These are phyloP conservation scores for Globisporangium viniferum DNA, from an alignment of 352 stramenopile species.

Conservation along the genomic window DNA sequence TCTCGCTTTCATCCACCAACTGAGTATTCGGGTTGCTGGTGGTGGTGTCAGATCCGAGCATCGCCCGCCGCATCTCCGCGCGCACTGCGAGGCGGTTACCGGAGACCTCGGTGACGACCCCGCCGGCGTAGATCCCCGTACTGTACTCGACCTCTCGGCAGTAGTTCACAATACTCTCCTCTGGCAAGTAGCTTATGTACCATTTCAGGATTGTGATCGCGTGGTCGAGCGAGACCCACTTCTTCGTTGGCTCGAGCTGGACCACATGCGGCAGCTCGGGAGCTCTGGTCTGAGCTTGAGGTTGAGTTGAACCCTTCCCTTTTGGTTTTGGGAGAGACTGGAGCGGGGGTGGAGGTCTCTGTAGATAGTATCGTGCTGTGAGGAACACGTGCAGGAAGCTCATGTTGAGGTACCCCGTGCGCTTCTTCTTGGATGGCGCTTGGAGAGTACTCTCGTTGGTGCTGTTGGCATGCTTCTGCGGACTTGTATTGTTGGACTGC, in stretches of 20 bases:
- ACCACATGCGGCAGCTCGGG: constrained; percentile 30
- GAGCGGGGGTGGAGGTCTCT: constrained; percentile 25
- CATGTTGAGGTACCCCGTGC: constrained; percentile 39
- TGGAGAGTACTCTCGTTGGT: neutral
- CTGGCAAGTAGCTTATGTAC: constrained; percentile 58
- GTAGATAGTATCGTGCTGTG: constrained; percentile 42
- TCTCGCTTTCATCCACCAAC: neutral
- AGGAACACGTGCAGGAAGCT: constrained; percentile 71
- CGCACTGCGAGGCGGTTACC: constrained; percentile 68
- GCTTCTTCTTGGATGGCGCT: constrained; percentile 21
- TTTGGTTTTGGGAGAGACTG: constrained; percentile 6
- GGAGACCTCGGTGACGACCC: constrained; percentile 42
- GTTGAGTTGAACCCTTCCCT: neutral
- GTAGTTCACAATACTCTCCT: constrained; percentile 50
- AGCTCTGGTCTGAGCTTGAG: neutral
- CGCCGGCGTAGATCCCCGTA: constrained; percentile 56
- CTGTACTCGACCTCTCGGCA: constrained; percentile 74
- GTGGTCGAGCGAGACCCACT: constrained; percentile 68
- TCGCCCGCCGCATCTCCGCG: constrained; percentile 66
- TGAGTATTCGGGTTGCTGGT: neutral
- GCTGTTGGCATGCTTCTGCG: too few species aligned
- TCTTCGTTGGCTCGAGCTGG: constrained; percentile 43
- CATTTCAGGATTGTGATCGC: constrained; percentile 53
- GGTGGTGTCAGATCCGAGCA: constrained; percentile 29
- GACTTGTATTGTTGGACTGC: neutral